Conservation (phyloP, 148 eudicot genomes). For the Vaccinium darrowii region DNA sequence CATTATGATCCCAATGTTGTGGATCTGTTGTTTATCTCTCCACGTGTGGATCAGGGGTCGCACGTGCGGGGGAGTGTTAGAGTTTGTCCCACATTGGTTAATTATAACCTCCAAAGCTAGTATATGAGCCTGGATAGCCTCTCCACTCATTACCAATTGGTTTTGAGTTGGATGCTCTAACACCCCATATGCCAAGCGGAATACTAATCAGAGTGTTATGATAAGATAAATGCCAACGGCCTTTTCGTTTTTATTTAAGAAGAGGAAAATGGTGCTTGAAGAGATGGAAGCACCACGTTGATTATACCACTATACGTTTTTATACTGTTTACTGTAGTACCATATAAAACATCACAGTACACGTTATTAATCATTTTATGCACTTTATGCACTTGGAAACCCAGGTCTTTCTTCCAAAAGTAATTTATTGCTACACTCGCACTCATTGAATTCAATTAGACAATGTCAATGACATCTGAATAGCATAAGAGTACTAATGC, state of each 20-base stretch:
- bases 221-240: not conserved
- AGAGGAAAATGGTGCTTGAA: not conserved
- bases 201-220: not conserved
- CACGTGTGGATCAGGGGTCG: no score
- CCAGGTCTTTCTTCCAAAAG: not conserved
- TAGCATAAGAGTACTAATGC: not conserved
- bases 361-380: not conserved
- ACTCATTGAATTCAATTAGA: not conserved
- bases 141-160: no score
- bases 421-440: not conserved
- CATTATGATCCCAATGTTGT: no score
- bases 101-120: no score
- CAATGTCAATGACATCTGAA: not conserved
- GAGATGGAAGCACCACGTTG: not conserved
- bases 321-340: not conserved
- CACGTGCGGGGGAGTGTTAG: no score
- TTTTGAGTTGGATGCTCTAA: no score
- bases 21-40: no score
- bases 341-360: not conserved
- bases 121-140: no score
- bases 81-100: no score
- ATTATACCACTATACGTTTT: not conserved
- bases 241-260: not conserved
- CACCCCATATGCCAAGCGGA: no score
- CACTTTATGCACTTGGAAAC: conserved; percentile 1